These are phyloP conservation scores for Ricinus communis DNA, from an alignment of 345 rosid species.

Conservation along the genomic window DNA sequence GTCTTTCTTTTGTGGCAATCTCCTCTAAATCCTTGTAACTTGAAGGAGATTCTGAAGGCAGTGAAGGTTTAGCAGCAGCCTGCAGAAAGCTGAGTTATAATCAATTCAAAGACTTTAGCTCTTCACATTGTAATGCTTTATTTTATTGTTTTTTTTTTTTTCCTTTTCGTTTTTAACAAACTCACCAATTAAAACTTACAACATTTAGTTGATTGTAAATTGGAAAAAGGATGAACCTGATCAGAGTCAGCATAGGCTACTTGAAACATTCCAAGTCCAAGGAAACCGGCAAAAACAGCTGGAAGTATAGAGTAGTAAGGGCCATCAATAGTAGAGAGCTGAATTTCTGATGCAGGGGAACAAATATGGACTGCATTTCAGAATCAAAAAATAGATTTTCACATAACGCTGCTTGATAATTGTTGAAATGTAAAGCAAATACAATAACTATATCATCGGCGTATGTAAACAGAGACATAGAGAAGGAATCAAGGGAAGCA, in stretches of 20 bases:
- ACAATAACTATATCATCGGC: not conserved
- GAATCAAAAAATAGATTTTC: too few relatives aligned
- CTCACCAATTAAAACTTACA: too few relatives aligned
- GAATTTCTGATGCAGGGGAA: conserved; percentile 25
- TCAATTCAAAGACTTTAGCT: not conserved
- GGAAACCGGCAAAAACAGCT: conserved; percentile 47
- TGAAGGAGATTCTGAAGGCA: conserved; percentile 52
- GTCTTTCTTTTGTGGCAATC: conserved; percentile 66
- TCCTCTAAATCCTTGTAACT: conserved; percentile 54
- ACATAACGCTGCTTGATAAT: too few relatives aligned
- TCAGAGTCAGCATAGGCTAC: conserved; percentile 67
- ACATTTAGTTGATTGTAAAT: too few relatives aligned
- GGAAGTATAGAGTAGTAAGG: conserved; percentile 32
- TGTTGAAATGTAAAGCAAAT: too few relatives aligned
- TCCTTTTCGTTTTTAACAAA: too few relatives aligned
- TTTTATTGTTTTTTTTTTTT: too few relatives aligned
- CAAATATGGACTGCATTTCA: too few relatives aligned
- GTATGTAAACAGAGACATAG: too few relatives aligned
- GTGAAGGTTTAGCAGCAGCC: conserved; percentile 44
- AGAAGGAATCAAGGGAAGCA: too few relatives aligned
- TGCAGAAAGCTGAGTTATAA: conserved; percentile 27
- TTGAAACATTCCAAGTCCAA: conserved; percentile 54
- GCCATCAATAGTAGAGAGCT: conserved; percentile 1
- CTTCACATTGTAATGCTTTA: too few relatives aligned
- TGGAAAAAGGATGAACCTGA: conserved; percentile 41